A percentile compares a stretch with the other conserved stretches of the same genome.
Conservation (phyloP, 2,329 filamentous ascomycete genomes). For the Aspergillus terreus region DNA sequence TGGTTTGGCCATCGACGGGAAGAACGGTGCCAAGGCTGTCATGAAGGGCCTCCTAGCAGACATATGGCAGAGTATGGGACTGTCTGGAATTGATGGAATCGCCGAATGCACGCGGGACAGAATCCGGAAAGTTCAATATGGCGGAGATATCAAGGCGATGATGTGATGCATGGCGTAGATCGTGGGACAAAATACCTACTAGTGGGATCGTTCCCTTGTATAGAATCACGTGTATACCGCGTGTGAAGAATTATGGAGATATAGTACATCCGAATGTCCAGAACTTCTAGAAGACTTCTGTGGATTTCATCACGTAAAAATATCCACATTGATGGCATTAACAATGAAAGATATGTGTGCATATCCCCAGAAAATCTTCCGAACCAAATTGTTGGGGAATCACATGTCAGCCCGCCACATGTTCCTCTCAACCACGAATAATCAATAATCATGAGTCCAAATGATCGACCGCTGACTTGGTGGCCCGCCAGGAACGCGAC, state of each 20-base stretch:
- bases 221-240: too few relatives aligned
- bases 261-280: too few relatives aligned
- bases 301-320: too few relatives aligned
- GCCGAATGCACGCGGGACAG: constrained; percentile 31
- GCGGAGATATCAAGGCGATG: constrained; percentile 32
- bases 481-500: constrained; percentile 5
- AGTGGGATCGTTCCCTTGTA: too few relatives aligned
- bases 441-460: too few relatives aligned
- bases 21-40: constrained; percentile 52
- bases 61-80: constrained; percentile 54
- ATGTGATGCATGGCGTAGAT: constrained; percentile 18
- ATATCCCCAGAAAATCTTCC: neutral
- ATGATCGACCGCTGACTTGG: constrained; percentile 5
- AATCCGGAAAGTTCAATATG: constrained; percentile 33
- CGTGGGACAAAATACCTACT: neutral
- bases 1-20: constrained; percentile 54
- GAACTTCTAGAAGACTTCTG: too few relatives aligned
- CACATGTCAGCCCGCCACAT: constrained; percentile 12
- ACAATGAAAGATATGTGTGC: too few relatives aligned
- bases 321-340: too few relatives aligned
- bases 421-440: neutral
- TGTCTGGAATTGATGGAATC: constrained; percentile 47
- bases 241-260: too few relatives aligned
- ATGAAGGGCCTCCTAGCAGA: constrained; percentile 51
- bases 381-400: constrained; percentile 15